Evolutionary conservation across 2,329 filamentous ascomycete species (phyloP).

Genomic region (Talaromyces sp.): DNA sequence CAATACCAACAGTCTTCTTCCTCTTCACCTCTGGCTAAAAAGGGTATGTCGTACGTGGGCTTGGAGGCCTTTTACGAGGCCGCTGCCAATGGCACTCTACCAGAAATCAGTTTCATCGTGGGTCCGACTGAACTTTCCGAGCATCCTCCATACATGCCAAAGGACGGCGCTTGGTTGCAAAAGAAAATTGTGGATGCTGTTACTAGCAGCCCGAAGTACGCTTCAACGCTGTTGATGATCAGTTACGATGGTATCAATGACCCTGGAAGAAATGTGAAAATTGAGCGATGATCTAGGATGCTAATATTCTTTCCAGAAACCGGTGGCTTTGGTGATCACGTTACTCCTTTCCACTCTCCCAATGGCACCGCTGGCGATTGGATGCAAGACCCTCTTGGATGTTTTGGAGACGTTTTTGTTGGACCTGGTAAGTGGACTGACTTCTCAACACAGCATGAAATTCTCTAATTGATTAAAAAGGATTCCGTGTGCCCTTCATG

Average conservation of each 20-base stretch:
- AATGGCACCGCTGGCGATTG: constrained; percentile 56
- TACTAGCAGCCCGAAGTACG: constrained; percentile 53
- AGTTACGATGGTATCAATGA: constrained; percentile 50
- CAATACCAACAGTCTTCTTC: constrained; percentile 53
- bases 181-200: constrained; percentile 57
- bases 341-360: constrained; percentile 55
- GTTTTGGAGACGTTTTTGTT: constrained; percentile 47
- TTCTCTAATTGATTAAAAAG: constrained; percentile 21
- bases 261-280: background rate
- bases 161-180: constrained; percentile 59
- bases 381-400: constrained; percentile 50
- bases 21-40: constrained; percentile 47
- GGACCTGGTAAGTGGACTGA: constrained; percentile 41
- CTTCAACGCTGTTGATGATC: constrained; percentile 53
- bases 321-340: constrained; percentile 59
- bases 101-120: constrained; percentile 56
- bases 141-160: constrained; percentile 56
- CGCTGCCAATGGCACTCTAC: constrained; percentile 55
- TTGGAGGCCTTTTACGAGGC: constrained; percentile 55
- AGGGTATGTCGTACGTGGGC: constrained; percentile 52
- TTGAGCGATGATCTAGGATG: background rate
- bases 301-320: constrained; percentile 43
- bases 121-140: constrained; percentile 56
- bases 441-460: background rate
- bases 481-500: constrained; percentile 57